Base-by-base conservation (phyloP, 2,329 filamentous ascomycete species). In the Nemania sp. region DNA sequence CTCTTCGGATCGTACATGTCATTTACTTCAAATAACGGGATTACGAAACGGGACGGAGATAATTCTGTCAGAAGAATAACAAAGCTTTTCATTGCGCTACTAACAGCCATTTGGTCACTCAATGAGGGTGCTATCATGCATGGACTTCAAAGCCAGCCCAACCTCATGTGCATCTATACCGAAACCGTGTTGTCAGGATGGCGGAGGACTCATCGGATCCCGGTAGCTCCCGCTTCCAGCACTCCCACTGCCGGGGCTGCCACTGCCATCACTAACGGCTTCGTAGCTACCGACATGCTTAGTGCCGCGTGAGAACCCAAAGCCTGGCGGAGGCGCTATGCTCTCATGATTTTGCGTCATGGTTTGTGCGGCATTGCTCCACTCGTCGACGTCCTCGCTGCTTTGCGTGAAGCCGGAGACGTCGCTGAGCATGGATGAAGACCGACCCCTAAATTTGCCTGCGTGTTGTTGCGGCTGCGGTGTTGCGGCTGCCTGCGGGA, bases 341-440 rank as follows among this genome's bases (percentile, higher is more conserved):
- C 57, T 59, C 54, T 34, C 43, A 12, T 51, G 42, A 31, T 34
- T 20, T 23, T 56, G 55, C 28, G 47, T 40, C 49, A 62, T 49
- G 45, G 52, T 57, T 36, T 62, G 43, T 46, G 63, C 46, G 17
- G 59, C 60, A 49, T 49, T 61, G 49, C 56, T 51, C 55, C 50
- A 49, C 42, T 73, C 75, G 17, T 77, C 74, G 19, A 80, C 80
- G 39, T 79, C 81, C 42, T 75, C 75, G 61, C 80, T 84, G 14
- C 79, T 82, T 70, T 86, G 82, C 6, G 84, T 87, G 62, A 86
- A 85, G 17, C 83, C 83, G n/a, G 82, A 86, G 3, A 86, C 74
- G 62, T 86, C 80, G 64, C 83, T 86, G 2, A 87, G 78, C 84
- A 87, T 87, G 52, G 82, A 86, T 8, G 82, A 86, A 24, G 83